A percentile compares a stretch with the other conserved stretches of the same genome.
Evolutionary conservation across 176 grass and related monocot genomes (phyloP).

Genomic region (Pontederia paniculata): DNA sequence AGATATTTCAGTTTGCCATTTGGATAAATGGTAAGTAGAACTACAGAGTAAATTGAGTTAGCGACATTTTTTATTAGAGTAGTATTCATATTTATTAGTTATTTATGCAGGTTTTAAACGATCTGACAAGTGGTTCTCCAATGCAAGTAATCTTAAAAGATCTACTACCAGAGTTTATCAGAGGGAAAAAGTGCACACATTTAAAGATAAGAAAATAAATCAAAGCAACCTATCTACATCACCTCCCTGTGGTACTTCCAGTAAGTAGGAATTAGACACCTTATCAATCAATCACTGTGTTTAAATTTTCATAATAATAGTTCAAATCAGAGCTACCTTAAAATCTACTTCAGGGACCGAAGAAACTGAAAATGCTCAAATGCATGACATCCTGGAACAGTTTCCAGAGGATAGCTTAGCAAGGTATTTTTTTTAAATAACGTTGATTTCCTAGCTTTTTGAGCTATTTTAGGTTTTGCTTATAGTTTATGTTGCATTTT

Average conservation of each 20-base stretch:
- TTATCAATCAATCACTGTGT: background rate
- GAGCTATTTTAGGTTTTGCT: constrained; percentile 9
- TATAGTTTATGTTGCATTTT: constrained; percentile 3
- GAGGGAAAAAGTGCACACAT: constrained; percentile 34
- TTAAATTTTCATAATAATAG: constrained; percentile 8
- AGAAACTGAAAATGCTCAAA: constrained; percentile 54
- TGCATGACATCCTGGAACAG: constrained; percentile 36
- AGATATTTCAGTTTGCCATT: background rate
- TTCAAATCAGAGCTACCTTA: constrained; percentile 6
- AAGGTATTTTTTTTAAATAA: constrained; percentile 36
- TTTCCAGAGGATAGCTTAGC: constrained; percentile 50
- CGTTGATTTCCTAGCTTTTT: constrained; percentile 9
- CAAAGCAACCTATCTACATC: constrained; percentile 34
- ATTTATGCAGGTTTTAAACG: constrained; percentile 47
- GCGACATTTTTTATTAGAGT: background rate
- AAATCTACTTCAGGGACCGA: constrained; percentile 32
- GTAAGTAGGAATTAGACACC: constrained; percentile 25
- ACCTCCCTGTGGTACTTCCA: constrained; percentile 26
- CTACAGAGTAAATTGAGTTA: background rate
- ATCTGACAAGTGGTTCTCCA: constrained; percentile 37
- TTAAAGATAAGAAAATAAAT: constrained; percentile 35
- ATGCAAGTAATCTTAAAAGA: constrained; percentile 31
- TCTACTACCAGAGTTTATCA: constrained; percentile 29
- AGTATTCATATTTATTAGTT: constrained; percentile 16
- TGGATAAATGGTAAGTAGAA: background rate